A percentile compares a stretch with the other conserved stretches of the same genome.
Conservation (phyloP, 2,329 filamentous ascomycete species). For the Sporothrix euskadiensis region DNA sequence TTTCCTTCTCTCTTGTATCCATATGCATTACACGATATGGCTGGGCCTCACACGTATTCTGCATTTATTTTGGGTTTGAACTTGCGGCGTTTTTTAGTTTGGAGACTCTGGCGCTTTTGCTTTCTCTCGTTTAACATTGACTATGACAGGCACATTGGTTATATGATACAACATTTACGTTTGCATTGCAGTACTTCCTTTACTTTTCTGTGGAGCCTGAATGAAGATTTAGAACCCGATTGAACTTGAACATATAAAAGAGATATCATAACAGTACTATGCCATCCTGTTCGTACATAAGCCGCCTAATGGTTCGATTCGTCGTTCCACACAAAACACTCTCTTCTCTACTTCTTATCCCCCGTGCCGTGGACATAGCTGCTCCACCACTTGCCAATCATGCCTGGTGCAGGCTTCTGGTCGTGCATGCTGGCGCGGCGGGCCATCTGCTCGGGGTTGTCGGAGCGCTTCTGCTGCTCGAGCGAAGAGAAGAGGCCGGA, state of each 20-base stretch:
- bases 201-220: neutral
- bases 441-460: conserved; percentile 45
- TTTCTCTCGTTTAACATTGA: neutral
- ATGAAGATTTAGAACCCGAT: neutral
- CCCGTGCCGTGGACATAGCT: conserved; percentile 46
- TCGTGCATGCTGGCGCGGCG: conserved; percentile 58
- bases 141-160: neutral
- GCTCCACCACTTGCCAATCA: conserved; percentile 59
- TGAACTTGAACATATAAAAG: neutral
- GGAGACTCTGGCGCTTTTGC: neutral
- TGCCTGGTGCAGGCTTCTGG: conserved; percentile 51
- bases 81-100: neutral
- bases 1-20: neutral
- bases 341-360: neutral
- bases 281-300: neutral
- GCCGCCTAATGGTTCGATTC: neutral
- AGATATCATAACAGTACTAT: neutral
- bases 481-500: conserved; percentile 54
- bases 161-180: neutral
- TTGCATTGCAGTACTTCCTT: neutral
- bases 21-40: neutral
- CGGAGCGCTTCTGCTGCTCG: conserved; percentile 52
- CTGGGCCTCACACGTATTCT: neutral
- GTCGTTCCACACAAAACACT: neutral
- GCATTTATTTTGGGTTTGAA: neutral